Percentiles rank a stretch among this genome's conserved stretches.
phyloP scores from a whole-genome alignment of 2,329 filamentous ascomycete species.

The Cordyceps cateniannulata region DNA sequence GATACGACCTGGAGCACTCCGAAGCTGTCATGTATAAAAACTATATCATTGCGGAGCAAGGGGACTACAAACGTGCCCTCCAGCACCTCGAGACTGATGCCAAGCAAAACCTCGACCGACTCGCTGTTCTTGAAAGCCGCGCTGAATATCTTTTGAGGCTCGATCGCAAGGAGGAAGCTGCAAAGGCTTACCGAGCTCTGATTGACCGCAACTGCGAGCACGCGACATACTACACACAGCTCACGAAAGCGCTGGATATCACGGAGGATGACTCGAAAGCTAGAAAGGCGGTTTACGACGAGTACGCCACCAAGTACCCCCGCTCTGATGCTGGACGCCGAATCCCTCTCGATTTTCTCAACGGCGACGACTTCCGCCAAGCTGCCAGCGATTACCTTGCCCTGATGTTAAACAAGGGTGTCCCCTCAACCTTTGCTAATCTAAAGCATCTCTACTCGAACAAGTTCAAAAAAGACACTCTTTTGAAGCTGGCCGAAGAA shows the following conservation, averaged over 20 bases:
- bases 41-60: conserved; percentile 82
- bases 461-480: conserved; percentile 65
- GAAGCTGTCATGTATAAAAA: conserved; percentile 96
- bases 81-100: conserved; percentile 75
- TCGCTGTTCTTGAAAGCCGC: conserved; percentile 77
- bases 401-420: conserved; percentile 82
- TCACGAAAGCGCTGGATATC: conserved; percentile 64
- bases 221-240: conserved; percentile 74
- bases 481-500: conserved; percentile 69
- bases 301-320: conserved; percentile 74
- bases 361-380: conserved; percentile 72
- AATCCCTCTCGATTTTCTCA: conserved; percentile 82
- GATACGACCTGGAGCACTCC: conserved; percentile 82
- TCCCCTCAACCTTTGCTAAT: conserved; percentile 94
- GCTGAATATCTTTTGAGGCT: conserved; percentile 80
- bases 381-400: conserved; percentile 75
- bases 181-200: conserved; percentile 71
- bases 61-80: conserved; percentile 74
- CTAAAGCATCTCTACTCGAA: conserved; percentile 88
- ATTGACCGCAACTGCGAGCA: conserved; percentile 85
- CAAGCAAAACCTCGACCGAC: conserved; percentile 74
- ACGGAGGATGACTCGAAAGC: conserved; percentile 50
- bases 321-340: conserved; percentile 79
- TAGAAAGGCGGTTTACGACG: conserved; percentile 64
- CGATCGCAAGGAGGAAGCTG: conserved; percentile 71